Percentiles rank a stretch among this genome's conserved stretches.
Conservation (phyloP, 73 alveolate genomes). For the Urostyla sp. region DNA sequence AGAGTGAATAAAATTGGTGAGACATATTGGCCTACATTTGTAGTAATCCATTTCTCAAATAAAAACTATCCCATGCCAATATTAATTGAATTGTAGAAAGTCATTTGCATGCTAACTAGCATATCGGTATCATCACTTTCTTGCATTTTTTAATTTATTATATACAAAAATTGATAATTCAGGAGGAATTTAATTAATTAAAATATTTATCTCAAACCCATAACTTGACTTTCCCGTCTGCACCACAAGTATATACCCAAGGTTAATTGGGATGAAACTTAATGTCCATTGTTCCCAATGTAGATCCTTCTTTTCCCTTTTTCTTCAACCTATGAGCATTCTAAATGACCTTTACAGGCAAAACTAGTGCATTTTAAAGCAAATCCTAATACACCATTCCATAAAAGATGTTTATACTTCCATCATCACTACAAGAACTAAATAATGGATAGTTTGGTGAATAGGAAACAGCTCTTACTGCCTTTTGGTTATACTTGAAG, state of each 20-base stretch:
- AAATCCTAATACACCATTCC: slow-evolving; percentile 88
- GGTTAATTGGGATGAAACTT: slow-evolving; percentile 92
- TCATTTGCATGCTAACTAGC: no score
- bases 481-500: slow-evolving; percentile 93
- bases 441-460: slow-evolving; percentile 78
- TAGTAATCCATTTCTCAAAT: no score
- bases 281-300: slow-evolving; percentile 78
- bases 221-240: slow-evolving; percentile 86
- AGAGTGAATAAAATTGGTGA: no score
- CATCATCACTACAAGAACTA: slow-evolving; percentile 84
- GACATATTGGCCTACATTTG: no score
- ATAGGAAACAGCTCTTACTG: slow-evolving; percentile 73
- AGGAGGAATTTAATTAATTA: background rate
- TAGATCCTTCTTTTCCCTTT: no score
- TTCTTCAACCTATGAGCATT: slow-evolving; percentile 62
- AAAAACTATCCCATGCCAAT: no score
- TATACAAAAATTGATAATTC: background rate
- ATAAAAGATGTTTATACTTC: slow-evolving; percentile 83
- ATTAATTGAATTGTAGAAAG: no score
- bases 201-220: slow-evolving; percentile 77
- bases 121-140: no score
- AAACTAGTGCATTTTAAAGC: slow-evolving; percentile 83
- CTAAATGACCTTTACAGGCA: slow-evolving; percentile 87
- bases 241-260: slow-evolving; percentile 94
- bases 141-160: no score